Conservation (phyloP, 306 rosid species). For the Betula pendula region DNA sequence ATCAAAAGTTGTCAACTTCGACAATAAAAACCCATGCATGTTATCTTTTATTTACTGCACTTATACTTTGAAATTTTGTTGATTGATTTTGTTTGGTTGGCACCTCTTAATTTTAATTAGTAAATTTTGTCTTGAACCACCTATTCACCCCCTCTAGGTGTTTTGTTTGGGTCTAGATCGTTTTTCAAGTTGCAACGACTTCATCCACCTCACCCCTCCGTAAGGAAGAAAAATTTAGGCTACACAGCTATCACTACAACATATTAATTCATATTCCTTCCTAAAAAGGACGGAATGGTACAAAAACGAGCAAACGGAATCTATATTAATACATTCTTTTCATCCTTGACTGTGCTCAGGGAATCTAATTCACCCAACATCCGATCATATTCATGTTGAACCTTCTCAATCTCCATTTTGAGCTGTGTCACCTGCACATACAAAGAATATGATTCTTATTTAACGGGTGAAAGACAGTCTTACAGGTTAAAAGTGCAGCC, state of each 20-base stretch:
- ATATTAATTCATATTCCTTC: too few relatives aligned
- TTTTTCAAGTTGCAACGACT: background rate
- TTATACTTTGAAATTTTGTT: too few relatives aligned
- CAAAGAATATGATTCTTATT: slow-evolving; percentile 7
- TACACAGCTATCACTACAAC: background rate
- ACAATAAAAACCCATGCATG: too few relatives aligned
- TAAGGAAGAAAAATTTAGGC: background rate
- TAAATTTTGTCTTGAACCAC: too few relatives aligned
- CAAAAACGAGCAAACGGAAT: background rate
- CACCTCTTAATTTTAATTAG: too few relatives aligned
- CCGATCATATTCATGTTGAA: slow-evolving; percentile 33
- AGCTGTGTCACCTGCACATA: slow-evolving; percentile 57
- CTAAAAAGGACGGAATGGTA: slow-evolving; percentile 26
- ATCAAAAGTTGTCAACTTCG: too few relatives aligned
- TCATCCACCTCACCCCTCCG: background rate
- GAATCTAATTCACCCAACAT: slow-evolving; percentile 46
- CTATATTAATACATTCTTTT: slow-evolving; percentile 35
- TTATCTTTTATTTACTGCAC: too few relatives aligned
- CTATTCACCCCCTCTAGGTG: too few relatives aligned
- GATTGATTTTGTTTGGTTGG: too few relatives aligned
- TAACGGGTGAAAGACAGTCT: slow-evolving; percentile 8
- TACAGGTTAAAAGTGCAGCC: background rate
- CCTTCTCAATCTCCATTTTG: slow-evolving; percentile 48
- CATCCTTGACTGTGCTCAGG: slow-evolving; percentile 41
- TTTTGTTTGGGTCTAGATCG: too few relatives aligned